phyloP scores from a whole-genome alignment of 2,329 filamentous ascomycete species.

The Pestalotiopsis sp. region DNA sequence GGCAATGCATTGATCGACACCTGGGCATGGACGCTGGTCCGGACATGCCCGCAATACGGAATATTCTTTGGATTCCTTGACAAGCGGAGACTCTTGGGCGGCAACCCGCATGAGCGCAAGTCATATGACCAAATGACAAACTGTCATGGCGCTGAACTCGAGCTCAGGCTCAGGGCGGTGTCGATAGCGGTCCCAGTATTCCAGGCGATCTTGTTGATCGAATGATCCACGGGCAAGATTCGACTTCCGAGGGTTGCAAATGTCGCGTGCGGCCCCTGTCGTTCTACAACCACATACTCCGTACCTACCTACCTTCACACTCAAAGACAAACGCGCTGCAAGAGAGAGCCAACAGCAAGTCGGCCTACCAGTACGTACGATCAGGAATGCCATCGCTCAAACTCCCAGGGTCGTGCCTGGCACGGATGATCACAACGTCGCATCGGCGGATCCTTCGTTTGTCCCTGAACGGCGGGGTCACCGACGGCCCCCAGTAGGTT shows the following conservation, averaged over 20 bases:
- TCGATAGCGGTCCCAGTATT: not conserved
- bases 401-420: not conserved
- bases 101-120: constrained; percentile 10
- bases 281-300: not conserved
- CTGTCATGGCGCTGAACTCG: not conserved
- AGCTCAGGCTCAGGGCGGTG: not conserved
- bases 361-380: no score
- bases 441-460: not conserved
- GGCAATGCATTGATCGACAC: constrained; percentile 3
- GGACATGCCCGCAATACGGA: not conserved
- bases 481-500: not conserved
- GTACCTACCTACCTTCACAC: not conserved
- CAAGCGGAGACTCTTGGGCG: not conserved
- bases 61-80: not conserved
- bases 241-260: not conserved
- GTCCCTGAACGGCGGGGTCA: not conserved
- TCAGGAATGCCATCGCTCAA: not conserved
- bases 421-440: not conserved
- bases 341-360: no score
- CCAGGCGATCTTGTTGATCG: not conserved
- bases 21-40: not conserved
- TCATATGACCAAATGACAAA: constrained; percentile 2
- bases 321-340: not conserved
- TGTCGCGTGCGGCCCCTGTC: not conserved
- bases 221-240: not conserved